phyloP scores from a whole-genome alignment of 2,329 filamentous ascomycete species.

The Penicillium aurantiogriseum region DNA sequence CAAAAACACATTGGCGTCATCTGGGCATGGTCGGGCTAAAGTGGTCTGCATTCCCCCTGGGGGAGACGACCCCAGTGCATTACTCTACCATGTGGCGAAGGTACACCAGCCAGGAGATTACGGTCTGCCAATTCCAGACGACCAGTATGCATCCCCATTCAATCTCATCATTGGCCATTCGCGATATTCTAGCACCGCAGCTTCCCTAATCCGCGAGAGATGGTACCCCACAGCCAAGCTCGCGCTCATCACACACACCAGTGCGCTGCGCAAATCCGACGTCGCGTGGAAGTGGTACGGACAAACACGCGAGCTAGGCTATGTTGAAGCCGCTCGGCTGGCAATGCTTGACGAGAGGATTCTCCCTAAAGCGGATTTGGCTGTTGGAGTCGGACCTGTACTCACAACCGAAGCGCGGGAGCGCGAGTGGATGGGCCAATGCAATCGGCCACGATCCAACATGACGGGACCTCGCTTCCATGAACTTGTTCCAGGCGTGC shows the following conservation, averaged over 20 bases:
- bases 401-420: not conserved
- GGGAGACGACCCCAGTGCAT: not conserved
- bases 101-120: not conserved
- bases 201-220: constrained; percentile 1
- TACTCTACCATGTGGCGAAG: constrained; percentile 1
- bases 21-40: not conserved
- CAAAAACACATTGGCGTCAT: not conserved
- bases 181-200: constrained; percentile 1
- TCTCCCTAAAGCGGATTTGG: constrained; percentile 1
- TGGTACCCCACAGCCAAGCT: constrained; percentile 2
- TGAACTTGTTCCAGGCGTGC: not conserved
- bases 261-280: not conserved
- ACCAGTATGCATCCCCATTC: not conserved
- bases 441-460: not conserved
- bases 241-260: constrained; percentile 1
- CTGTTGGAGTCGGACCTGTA: not conserved
- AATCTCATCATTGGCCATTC: constrained; percentile 1
- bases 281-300: not conserved
- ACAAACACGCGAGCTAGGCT: constrained; percentile 1
- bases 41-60: not conserved
- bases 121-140: not conserved
- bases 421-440: constrained; percentile 2
- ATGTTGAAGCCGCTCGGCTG: not conserved
- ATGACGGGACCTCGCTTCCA: constrained; percentile 1
- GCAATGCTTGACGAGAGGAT: constrained; percentile 1